phyloP scores from a whole-genome alignment of 805 yeast genomes.

The Brettanomyces sp. region DNA sequence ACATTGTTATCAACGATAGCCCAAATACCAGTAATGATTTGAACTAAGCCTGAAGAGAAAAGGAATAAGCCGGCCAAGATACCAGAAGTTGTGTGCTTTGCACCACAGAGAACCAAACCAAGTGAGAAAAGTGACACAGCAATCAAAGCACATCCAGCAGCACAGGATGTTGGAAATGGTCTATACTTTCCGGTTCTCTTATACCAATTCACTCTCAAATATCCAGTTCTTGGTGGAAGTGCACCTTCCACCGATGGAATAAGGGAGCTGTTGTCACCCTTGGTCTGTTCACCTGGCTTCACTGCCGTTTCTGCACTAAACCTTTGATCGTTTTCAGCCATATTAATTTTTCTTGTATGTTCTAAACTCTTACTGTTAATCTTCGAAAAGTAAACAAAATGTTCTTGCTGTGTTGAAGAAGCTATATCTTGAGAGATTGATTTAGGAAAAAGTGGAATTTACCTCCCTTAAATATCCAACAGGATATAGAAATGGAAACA shows the following conservation, averaged over 20 bases:
- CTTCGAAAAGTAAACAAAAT: background rate
- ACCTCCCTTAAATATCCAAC: background rate
- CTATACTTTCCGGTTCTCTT: constrained; percentile 31
- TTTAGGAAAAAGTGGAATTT: background rate
- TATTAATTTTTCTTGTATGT: constrained; percentile 1
- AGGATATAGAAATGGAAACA: too few species aligned
- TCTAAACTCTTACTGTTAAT: too few species aligned
- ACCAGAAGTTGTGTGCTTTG: constrained; percentile 35
- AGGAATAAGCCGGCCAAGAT: constrained; percentile 34
- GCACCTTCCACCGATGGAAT: constrained; percentile 7
- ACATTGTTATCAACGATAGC: constrained; percentile 37
- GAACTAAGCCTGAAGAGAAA: constrained; percentile 39
- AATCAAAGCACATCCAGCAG: constrained; percentile 38
- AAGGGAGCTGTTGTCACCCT: constrained; percentile 8
- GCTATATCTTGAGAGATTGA: too few species aligned
- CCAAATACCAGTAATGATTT: constrained; percentile 42
- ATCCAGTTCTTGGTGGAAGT: constrained; percentile 31
- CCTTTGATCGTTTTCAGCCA: constrained; percentile 13
- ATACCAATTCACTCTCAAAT: constrained; percentile 35
- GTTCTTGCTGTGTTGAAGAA: too few species aligned
- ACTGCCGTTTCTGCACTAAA: constrained; percentile 19
- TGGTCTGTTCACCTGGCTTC: constrained; percentile 7
- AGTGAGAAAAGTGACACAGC: constrained; percentile 39
- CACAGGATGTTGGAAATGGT: constrained; percentile 39
- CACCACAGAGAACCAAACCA: constrained; percentile 35